These are phyloP conservation scores for Agrocybe pediades DNA, from an alignment of 768 basidiomycete genomes.

Conservation along the genomic window DNA sequence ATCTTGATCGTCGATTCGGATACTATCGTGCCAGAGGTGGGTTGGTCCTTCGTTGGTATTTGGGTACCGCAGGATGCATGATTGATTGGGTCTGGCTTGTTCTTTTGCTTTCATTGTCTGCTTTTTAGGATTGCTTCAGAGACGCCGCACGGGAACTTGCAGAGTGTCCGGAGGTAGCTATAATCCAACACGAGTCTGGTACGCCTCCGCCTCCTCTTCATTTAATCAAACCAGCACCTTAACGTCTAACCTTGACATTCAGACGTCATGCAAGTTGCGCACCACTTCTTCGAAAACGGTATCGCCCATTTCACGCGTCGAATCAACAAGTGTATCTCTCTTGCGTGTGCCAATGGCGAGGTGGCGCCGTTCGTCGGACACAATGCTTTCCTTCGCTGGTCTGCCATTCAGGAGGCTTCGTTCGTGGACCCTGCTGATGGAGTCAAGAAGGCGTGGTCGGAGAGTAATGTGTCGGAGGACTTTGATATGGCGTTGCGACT, in stretches of 20 bases:
- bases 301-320: slow-evolving; percentile 87
- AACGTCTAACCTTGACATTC: slow-evolving; percentile 5
- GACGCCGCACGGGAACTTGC: slow-evolving; percentile 87
- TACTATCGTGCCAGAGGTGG: slow-evolving; percentile 73
- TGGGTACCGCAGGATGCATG: background rate
- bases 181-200: slow-evolving; percentile 91
- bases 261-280: slow-evolving; percentile 90
- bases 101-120: background rate
- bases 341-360: slow-evolving; percentile 81
- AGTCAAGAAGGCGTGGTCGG: slow-evolving; percentile 78
- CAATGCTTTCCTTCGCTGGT: slow-evolving; percentile 90
- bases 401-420: slow-evolving; percentile 84
- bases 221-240: background rate
- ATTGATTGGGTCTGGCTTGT: background rate
- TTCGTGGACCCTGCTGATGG: slow-evolving; percentile 69
- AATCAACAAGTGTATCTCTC: slow-evolving; percentile 82
- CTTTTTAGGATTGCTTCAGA: slow-evolving; percentile 74
- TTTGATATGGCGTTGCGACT: slow-evolving; percentile 80
- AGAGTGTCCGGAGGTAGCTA: slow-evolving; percentile 81
- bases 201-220: slow-evolving; percentile 13
- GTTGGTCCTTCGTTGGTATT: slow-evolving; percentile 6
- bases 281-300: slow-evolving; percentile 91
- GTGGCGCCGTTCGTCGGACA: slow-evolving; percentile 86
- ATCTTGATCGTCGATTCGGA: slow-evolving; percentile 85
- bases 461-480: slow-evolving; percentile 80